Percentiles rank a stretch among this genome's conserved stretches.
Conservation (phyloP, 1,284 basidiomycete genomes). For the Naganishia cerealis region DNA sequence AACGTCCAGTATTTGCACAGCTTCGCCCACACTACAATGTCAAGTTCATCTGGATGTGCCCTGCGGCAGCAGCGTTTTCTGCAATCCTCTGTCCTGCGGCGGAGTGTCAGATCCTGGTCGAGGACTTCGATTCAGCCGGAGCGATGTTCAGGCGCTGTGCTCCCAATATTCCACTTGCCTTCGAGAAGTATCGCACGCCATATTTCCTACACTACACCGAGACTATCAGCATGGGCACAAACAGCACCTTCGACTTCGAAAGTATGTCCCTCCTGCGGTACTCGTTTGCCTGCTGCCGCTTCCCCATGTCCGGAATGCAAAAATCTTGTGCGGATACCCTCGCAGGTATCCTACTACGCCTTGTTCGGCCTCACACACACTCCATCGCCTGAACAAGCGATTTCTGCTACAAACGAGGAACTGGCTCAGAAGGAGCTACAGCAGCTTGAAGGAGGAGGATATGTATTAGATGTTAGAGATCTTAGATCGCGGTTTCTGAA, state of each 20-base stretch:
- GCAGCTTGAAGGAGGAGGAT: constrained; percentile 44
- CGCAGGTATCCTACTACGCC: constrained; percentile 46
- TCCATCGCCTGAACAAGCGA: constrained; percentile 34
- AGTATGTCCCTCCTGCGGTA: constrained; percentile 35
- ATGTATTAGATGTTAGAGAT: constrained; percentile 43
- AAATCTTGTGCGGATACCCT: constrained; percentile 44
- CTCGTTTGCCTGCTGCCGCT: constrained; percentile 39
- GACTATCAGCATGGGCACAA: neutral
- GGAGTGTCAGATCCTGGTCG: neutral
- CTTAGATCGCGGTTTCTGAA: constrained; percentile 44
- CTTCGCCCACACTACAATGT: neutral
- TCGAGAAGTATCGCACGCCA: neutral
- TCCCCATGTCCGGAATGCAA: constrained; percentile 50
- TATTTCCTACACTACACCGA: neutral
- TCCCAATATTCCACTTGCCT: neutral
- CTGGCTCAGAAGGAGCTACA: constrained; percentile 38
- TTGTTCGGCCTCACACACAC: constrained; percentile 42
- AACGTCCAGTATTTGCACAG: neutral
- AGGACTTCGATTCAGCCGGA: neutral
- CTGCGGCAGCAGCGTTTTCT: neutral
- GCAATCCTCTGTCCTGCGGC: neutral
- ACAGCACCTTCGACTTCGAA: neutral
- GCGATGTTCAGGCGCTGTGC: neutral
- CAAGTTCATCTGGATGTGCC: neutral
- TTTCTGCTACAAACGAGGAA: constrained; percentile 35